Base-by-base conservation (phyloP, 2,329 filamentous ascomycete genomes). In the Cytospora piceicola region DNA sequence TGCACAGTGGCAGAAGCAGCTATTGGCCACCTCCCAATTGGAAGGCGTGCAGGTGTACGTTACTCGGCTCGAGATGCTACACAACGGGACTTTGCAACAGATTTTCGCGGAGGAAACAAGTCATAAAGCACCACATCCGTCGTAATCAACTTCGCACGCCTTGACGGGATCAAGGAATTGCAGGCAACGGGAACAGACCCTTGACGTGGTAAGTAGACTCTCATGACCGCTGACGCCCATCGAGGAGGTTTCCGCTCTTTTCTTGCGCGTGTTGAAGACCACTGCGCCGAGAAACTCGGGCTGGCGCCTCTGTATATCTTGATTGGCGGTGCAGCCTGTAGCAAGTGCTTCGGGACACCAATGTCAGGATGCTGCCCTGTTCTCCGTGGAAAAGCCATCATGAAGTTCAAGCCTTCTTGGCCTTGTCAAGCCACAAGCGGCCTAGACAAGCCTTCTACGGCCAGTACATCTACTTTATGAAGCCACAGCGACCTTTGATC, bases 1-100 rank as follows among this genome's bases (percentile, higher is more conserved):
- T 29, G 34, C 51, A 30, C n/a, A 12, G 17, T 34, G 5, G 27
- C n/a, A 36, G 29, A 36, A 36, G 20, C 29, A 12, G 24, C n/a
- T 63, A 11, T 9, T 46, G n/a, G 32, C 51, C 1, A 14, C 9
- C 46, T 24, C 11, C 39, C 22, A n/a, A 22, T 12, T 29, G 52
- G 52, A 53, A 55, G 24, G 36, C 12, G 9, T 57, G 53, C 60
- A 63, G 27, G 32, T 34, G 60, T 20, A 22, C 30, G 4, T 15
- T 29, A 29, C 27, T 29, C 36, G 39, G 36, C n/a, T 36, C 17
- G 1, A 17, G 15, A 53, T 36, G 53, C 60, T 34, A 63, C 29
- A 39, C 36, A 1, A n/a, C 17, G n/a, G 30, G 20, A 17, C 46
- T 51, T 20, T 49, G 52, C 32, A 14, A 55, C 27, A 39, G 7